A percentile compares a stretch with the other conserved stretches of the same genome.
Evolutionary conservation across 1,284 basidiomycete genomes (phyloP).

Genomic region (Trichosporon asahii): DNA sequence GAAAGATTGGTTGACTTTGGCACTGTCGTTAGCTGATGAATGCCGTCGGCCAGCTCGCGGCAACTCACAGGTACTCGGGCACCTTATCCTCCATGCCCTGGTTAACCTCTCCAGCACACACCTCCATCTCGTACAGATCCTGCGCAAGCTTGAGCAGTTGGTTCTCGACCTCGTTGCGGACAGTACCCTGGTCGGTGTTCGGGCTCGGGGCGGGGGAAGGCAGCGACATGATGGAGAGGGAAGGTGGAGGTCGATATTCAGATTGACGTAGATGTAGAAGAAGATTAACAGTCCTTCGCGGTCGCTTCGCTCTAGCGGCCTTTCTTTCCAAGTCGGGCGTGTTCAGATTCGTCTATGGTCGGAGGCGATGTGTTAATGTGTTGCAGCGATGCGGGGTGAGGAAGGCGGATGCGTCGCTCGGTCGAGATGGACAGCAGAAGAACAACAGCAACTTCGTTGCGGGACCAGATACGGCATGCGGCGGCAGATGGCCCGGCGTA

Average conservation of each 20-base stretch:
- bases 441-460: background rate
- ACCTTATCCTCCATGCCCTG: slow-evolving; percentile 40
- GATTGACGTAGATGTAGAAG: too few relatives aligned
- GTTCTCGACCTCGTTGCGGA: slow-evolving; percentile 38
- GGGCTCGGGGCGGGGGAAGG: slow-evolving; percentile 42
- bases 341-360: background rate
- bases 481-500: background rate
- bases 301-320: too few relatives aligned
- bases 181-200: slow-evolving; percentile 24
- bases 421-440: slow-evolving; percentile 14
- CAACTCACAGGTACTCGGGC: slow-evolving; percentile 38
- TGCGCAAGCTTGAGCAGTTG: slow-evolving; percentile 38
- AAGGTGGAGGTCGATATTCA: background rate
- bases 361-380: background rate
- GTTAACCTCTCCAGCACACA: slow-evolving; percentile 47
- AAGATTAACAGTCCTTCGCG: too few relatives aligned
- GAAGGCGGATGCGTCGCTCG: slow-evolving; percentile 7
- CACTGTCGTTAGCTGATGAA: slow-evolving; percentile 21
- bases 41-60: background rate
- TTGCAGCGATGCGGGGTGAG: background rate
- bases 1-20: slow-evolving; percentile 37
- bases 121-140: slow-evolving; percentile 49
- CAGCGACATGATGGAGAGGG: slow-evolving; percentile 15
- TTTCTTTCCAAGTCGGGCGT: background rate
- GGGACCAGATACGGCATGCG: slow-evolving; percentile 6